phyloP scores from a whole-genome alignment of 1,284 basidiomycete species.

The Inonotus hispidus region DNA sequence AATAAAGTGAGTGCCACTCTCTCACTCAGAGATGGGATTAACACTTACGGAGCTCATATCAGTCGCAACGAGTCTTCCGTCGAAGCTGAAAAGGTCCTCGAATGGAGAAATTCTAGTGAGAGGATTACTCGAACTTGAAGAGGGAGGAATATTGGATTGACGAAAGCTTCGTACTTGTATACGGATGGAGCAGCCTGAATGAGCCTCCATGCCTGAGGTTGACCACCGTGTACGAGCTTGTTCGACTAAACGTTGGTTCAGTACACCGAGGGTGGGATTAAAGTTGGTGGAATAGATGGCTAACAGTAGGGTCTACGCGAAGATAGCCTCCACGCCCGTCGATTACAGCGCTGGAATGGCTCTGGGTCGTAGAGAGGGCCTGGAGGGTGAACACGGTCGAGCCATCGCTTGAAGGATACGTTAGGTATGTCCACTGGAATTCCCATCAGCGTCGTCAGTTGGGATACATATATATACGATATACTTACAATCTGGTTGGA shows the following conservation, averaged over 20 bases:
- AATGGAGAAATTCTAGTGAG: slow-evolving; percentile 7
- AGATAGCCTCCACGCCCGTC: slow-evolving; percentile 12
- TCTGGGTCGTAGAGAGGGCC: neutral
- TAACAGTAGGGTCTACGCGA: slow-evolving; percentile 5
- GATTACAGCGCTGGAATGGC: neutral
- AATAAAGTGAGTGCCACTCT: neutral
- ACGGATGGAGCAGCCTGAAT: slow-evolving; percentile 2
- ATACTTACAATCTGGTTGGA: slow-evolving; percentile 2
- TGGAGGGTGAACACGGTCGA: slow-evolving; percentile 14
- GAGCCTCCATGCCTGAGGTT: slow-evolving; percentile 14
- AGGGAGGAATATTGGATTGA: neutral
- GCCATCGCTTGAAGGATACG: slow-evolving; percentile 11
- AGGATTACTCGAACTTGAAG: neutral
- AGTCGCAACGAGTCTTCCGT: slow-evolving; percentile 11
- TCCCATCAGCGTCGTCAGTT: too few relatives aligned
- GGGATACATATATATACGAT: neutral
- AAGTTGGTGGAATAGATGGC: neutral
- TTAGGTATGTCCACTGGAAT: slow-evolving; percentile 13
- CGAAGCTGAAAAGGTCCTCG: slow-evolving; percentile 5
- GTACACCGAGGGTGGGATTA: neutral
- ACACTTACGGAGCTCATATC: slow-evolving; percentile 11
- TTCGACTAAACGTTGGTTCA: neutral
- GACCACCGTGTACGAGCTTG: slow-evolving; percentile 12
- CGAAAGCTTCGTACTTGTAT: slow-evolving; percentile 3
- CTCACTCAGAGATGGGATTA: too few relatives aligned